A percentile compares a stretch with the other conserved stretches of the same genome.
These are phyloP conservation scores for Phytophthora citricola DNA, from an alignment of 352 stramenopile species.

Conservation along the genomic window DNA sequence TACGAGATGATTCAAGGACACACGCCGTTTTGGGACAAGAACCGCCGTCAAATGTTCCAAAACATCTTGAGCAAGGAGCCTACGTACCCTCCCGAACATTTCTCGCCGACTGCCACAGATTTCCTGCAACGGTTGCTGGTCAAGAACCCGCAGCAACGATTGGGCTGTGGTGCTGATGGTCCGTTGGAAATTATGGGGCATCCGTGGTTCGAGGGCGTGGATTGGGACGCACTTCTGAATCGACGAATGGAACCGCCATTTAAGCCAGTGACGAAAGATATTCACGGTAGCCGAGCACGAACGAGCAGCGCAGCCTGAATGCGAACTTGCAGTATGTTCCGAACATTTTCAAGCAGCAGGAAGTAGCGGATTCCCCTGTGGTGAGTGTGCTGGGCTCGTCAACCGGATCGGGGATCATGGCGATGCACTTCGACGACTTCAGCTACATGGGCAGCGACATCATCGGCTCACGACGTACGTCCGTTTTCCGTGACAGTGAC, in stretches of 20 bases:
- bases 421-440: constrained; percentile 90
- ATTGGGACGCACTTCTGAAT: constrained; percentile 81
- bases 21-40: constrained; percentile 88
- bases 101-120: constrained; percentile 71
- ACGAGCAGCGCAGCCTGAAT: constrained; percentile 62
- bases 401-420: constrained; percentile 60
- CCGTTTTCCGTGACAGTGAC: constrained; percentile 84
- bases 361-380: constrained; percentile 83
- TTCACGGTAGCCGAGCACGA: constrained; percentile 39
- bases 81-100: constrained; percentile 60
- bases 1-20: constrained; percentile 91
- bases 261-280: constrained; percentile 55
- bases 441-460: constrained; percentile 90
- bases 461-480: constrained; percentile 82
- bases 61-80: constrained; percentile 84
- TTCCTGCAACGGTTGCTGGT: constrained; percentile 75
- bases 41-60: constrained; percentile 87
- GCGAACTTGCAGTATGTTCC: constrained; percentile 82
- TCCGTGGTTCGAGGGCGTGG: constrained; percentile 76
- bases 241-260: constrained; percentile 75
- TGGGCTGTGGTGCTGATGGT: constrained; percentile 70
- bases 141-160: constrained; percentile 70
- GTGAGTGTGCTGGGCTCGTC: constrained; percentile 53
- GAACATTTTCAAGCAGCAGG: constrained; percentile 83
- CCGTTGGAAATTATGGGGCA: constrained; percentile 86